phyloP scores from a whole-genome alignment of 2,329 filamentous ascomycete genomes.

The Trichoderma polysporum region DNA sequence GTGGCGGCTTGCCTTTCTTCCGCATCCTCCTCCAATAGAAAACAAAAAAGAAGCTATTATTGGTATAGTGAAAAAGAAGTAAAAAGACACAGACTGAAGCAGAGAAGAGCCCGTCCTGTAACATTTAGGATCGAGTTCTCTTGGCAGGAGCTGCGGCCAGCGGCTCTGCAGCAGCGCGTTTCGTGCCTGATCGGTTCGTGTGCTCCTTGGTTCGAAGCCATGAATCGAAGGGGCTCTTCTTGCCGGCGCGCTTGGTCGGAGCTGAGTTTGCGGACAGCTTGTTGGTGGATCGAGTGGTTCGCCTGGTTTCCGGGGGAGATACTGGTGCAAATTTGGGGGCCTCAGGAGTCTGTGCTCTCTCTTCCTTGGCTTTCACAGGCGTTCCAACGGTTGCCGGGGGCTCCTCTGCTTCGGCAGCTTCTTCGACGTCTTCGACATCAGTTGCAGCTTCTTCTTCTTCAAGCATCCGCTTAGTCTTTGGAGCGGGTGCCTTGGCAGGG shows the following conservation, averaged over 20 bases:
- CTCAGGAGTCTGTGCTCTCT: constrained; percentile 48
- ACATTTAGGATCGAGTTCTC: constrained; percentile 37
- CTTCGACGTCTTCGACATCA: constrained; percentile 61
- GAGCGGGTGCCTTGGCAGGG: constrained; percentile 41
- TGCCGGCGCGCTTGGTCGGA: constrained; percentile 40
- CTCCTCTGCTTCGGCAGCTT: constrained; percentile 36
- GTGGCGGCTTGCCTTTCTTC: constrained; percentile 5
- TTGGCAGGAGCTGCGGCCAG: constrained; percentile 35
- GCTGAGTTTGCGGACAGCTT: constrained; percentile 47
- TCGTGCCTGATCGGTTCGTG: constrained; percentile 46
- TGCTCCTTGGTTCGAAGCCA: constrained; percentile 66
- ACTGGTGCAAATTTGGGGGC: constrained; percentile 56
- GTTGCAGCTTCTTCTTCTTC: constrained; percentile 62
- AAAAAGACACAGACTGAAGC: constrained; percentile 5
- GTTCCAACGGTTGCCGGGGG: constrained; percentile 34
- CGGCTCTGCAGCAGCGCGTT: constrained; percentile 40
- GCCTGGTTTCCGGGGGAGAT: constrained; percentile 62
- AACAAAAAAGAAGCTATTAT: constrained; percentile 17
- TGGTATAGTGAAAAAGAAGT: constrained; percentile 12
- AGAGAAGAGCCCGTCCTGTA: background rate
- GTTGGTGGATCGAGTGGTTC: constrained; percentile 57
- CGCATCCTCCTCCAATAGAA: background rate
- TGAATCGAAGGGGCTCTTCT: constrained; percentile 62
- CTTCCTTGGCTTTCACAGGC: constrained; percentile 37
- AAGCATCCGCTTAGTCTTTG: constrained; percentile 43